phyloP scores from a whole-genome alignment of 2,329 filamentous ascomycete species.

The Penicillium olsonii region DNA sequence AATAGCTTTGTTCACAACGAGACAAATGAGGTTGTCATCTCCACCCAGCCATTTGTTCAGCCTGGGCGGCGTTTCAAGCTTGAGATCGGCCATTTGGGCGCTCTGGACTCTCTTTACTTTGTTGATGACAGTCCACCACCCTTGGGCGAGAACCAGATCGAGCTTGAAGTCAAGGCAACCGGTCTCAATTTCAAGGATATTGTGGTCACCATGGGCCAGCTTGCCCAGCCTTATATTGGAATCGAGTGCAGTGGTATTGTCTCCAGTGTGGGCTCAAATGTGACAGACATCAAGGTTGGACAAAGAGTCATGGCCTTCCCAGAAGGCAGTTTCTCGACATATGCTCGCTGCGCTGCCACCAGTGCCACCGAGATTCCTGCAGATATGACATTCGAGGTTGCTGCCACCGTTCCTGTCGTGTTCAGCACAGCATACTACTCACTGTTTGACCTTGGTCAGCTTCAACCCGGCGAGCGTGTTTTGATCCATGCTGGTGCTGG shows the following conservation, averaged over 20 bases:
- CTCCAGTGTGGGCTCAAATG: conserved; percentile 31
- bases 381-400: conserved; percentile 23
- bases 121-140: conserved; percentile 19
- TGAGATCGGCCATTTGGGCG: conserved; percentile 22
- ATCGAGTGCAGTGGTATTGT: conserved; percentile 39
- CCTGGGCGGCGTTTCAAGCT: conserved; percentile 24
- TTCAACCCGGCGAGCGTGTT: conserved; percentile 22
- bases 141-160: conserved; percentile 29
- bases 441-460: conserved; percentile 20
- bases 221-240: conserved; percentile 32
- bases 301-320: conserved; percentile 37
- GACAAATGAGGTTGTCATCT: conserved; percentile 22
- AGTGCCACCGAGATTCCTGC: conserved; percentile 22
- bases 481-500: conserved; percentile 32
- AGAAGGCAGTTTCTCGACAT: conserved; percentile 33
- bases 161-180: conserved; percentile 38
- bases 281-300: conserved; percentile 31
- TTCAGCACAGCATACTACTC: conserved; percentile 27
- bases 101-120: conserved; percentile 28
- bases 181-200: conserved; percentile 42
- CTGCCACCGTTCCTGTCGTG: conserved; percentile 22
- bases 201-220: conserved; percentile 38
- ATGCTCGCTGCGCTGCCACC: conserved; percentile 28
- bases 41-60: conserved; percentile 25
- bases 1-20: conserved; percentile 29